Evolutionary conservation across 495 filamentous ascomycete species (phyloP).

Genomic region (Neurospora sp.): DNA sequence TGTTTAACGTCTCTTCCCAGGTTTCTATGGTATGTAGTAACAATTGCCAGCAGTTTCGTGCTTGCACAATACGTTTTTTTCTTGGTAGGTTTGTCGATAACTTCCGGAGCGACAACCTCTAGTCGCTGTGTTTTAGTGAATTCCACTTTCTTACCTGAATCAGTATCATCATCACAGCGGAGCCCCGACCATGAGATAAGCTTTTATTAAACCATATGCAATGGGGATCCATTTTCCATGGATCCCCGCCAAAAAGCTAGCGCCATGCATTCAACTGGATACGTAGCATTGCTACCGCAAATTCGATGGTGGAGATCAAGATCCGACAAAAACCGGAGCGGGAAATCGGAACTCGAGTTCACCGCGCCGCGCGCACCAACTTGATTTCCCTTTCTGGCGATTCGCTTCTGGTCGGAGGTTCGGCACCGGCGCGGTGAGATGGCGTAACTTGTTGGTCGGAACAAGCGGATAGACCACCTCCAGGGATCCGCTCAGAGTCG

Average conservation of each 20-base stretch:
- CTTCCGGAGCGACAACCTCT: neutral
- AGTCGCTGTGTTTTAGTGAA: neutral
- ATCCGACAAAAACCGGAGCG: neutral
- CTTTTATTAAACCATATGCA: neutral
- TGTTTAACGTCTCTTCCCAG: neutral
- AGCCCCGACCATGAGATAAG: neutral
- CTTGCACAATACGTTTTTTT: neutral
- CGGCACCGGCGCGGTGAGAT: neutral
- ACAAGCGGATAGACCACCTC: neutral
- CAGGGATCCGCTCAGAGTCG: neutral
- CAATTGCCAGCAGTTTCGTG: neutral
- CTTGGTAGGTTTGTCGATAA: neutral
- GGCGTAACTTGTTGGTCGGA: neutral
- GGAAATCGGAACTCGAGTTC: neutral
- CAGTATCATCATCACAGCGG: neutral
- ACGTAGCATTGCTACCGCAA: neutral
- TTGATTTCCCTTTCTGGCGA: neutral
- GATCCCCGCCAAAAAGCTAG: neutral
- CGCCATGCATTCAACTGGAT: neutral
- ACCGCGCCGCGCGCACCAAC: neutral
- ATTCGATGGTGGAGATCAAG: neutral
- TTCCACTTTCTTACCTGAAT: neutral
- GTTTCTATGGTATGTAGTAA: neutral
- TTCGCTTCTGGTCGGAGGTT: neutral
- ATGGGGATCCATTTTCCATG: neutral